Evolutionary conservation across 805 yeast species (phyloP), one percentile per base, ranked within the genome.

Genomic region (Cyberlindnera mycetangii): DNA sequence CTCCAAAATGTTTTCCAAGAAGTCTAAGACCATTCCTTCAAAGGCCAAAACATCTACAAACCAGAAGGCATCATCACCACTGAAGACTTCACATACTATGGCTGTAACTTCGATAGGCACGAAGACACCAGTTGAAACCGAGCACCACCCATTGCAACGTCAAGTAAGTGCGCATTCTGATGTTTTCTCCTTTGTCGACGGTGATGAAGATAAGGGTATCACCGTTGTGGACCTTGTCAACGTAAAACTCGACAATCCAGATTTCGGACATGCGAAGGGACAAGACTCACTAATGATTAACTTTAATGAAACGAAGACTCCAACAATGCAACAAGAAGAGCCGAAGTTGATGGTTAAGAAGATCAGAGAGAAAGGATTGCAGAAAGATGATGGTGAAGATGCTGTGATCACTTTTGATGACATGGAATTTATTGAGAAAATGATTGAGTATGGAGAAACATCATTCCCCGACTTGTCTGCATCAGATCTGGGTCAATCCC

Each of bases 401-500:
- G 35, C 39, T 10, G 49, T 50, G 0, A 51, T 59, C 11, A 42
- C 53, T 2, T 53, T 59, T 25, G 64, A 62, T 27, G 72, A 69
- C 38, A 45, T 67, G 36, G 70, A 62, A n/a, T 64, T 67, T 46
- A 52, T 69, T 24, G 68, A 70, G 6, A 66, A 65, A 25, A 52
- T 70, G 30, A 65, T 66, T 24, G 74, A 70, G 15, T 58, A 59
- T 22, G 71, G 71, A 32, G 76, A 71, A 39, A 68, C 73, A 2
- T 54, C 67, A 1, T 67, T 71, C 45, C 71, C 65, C 4, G 62
- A 64, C 44, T 41, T 60, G 22, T 55, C 50, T 14, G 43, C 58
- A n/a, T 39, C 56, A 8, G 63, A 64, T 45, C 55, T 65, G 3
- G 67, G 65, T 17, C 51, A 58, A 24, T 56, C 54, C 5, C 55